These are phyloP conservation scores for Penicillium turbatum DNA, from an alignment of 495 filamentous ascomycete species.

Conservation along the genomic window DNA sequence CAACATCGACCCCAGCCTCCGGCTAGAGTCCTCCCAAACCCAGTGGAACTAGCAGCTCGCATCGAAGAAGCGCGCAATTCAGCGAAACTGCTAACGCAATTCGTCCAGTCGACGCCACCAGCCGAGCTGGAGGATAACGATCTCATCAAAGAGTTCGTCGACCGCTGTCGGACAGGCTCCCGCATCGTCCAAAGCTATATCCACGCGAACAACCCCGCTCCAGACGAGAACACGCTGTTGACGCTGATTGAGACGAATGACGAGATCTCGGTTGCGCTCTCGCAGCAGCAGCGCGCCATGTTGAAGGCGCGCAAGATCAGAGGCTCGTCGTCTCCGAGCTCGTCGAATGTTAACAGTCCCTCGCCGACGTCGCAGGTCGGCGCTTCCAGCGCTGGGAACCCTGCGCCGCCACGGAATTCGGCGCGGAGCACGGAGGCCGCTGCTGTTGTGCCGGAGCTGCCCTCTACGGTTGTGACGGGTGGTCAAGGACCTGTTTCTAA, in stretches of 20 bases:
- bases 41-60: constrained; percentile 75
- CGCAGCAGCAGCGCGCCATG: constrained; percentile 75
- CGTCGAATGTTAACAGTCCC: constrained; percentile 15
- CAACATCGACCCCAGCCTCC: constrained; percentile 24
- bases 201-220: constrained; percentile 65
- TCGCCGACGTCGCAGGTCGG: constrained; percentile 15
- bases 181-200: constrained; percentile 82
- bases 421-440: constrained; percentile 4
- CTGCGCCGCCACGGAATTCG: neutral
- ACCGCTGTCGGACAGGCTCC: constrained; percentile 77
- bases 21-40: constrained; percentile 55
- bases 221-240: constrained; percentile 89
- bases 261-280: constrained; percentile 70
- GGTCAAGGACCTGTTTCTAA: constrained; percentile 4
- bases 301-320: constrained; percentile 59
- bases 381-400: constrained; percentile 16
- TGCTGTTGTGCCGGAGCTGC: constrained; percentile 2
- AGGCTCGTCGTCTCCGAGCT: constrained; percentile 22
- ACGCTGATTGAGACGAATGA: constrained; percentile 95
- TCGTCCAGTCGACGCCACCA: constrained; percentile 76
- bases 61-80: constrained; percentile 87
- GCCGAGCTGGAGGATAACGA: constrained; percentile 75
- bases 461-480: constrained; percentile 10
- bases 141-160: constrained; percentile 84
- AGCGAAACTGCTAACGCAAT: constrained; percentile 84